Conservation (phyloP, 2,329 filamentous ascomycete genomes). For the Coniochaeta sp. region DNA sequence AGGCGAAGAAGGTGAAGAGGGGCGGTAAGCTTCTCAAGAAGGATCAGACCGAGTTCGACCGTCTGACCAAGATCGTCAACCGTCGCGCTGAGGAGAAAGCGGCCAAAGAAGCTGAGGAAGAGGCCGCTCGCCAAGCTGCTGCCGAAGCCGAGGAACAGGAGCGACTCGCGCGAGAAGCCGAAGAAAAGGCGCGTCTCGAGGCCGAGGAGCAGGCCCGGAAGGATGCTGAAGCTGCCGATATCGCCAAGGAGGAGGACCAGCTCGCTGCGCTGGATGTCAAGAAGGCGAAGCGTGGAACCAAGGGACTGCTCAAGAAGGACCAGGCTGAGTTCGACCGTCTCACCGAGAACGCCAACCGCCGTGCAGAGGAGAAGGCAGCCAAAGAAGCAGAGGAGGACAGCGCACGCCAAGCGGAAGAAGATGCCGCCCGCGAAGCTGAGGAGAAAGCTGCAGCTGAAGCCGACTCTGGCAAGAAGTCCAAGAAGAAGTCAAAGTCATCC, state of each 20-base stretch:
- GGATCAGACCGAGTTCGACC: slow-evolving; percentile 36
- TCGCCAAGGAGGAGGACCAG: slow-evolving; percentile 26
- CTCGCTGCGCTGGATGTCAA: slow-evolving; percentile 37
- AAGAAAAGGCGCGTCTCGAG: slow-evolving; percentile 17
- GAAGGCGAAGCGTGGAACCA: slow-evolving; percentile 32
- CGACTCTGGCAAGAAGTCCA: slow-evolving; percentile 29
- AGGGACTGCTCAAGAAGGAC: slow-evolving; percentile 35
- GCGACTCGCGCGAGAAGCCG: slow-evolving; percentile 7
- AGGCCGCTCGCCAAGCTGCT: slow-evolving; percentile 5
- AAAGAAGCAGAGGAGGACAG: slow-evolving; percentile 14
- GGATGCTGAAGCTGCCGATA: slow-evolving; percentile 12
- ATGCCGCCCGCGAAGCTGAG: slow-evolving; percentile 18
- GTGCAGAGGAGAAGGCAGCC: slow-evolving; percentile 18
- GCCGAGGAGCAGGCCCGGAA: slow-evolving; percentile 16
- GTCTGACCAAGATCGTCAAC: slow-evolving; percentile 25
- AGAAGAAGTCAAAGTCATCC: slow-evolving; percentile 26
- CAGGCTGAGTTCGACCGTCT: slow-evolving; percentile 35
- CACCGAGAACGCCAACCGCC: slow-evolving; percentile 24
- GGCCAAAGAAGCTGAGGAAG: slow-evolving; percentile 14
- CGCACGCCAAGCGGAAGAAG: slow-evolving; percentile 11
- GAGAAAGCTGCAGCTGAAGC: slow-evolving; percentile 16
- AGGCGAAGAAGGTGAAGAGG: slow-evolving; percentile 43
- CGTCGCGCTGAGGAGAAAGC: slow-evolving; percentile 21
- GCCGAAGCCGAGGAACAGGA: slow-evolving; percentile 4
- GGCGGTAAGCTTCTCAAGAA: slow-evolving; percentile 34